Evolutionary conservation across 495 filamentous ascomycete genomes (phyloP), one percentile per base, ranked within the genome.

Genomic region (Pseudotulostoma volvatum): DNA sequence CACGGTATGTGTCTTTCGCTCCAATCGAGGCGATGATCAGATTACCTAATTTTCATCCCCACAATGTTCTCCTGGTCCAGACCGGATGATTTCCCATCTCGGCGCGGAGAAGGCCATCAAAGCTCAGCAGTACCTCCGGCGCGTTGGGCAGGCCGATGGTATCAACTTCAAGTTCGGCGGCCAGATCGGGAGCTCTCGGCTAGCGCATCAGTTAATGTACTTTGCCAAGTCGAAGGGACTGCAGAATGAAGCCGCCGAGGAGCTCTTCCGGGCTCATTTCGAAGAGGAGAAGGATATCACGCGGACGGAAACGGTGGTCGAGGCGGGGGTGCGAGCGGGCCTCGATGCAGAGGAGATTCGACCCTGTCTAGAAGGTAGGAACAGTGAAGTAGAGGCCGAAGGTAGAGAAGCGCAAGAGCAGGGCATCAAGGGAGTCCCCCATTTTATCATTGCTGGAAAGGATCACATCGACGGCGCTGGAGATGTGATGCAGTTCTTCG

Each of bases 141-240:
- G 45, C 2, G 37, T 45, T 0, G 52, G 46, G 1, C 21, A 8
- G 0, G 3, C 19, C 0, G 38, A 37, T 13, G 49, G 52, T 0
- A 47, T 55, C 18, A 17, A 28, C 14, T 50, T 52, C 33, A 42
- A 20, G n/a, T 48, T 49, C 18, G 52, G 47, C 1, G 52, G 52
- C 3, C 39, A 43, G 7, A 50, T 52, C 3, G 52, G 52, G 3
- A 45, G 42, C 11, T 48, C 52, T 4, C 38, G 47, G 3, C 31
- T 21, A 0, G 49, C 46, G 20, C 52, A 55, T 36, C 49, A 41
- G 32, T 18, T 48, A 7, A 23, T 43, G 9, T 18, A 42, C 8
- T 15, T 44, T 13, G 31, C 17, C 7, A 17, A 34, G 8, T 35
- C 23, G 11, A 33, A 38, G 9, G 0, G 18, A 36, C 9, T 41